Evolutionary conservation across 2,329 filamentous ascomycete species (phyloP), one percentile per base, ranked within the genome.

Genomic region (Pseudopyrenochaeta lycopersici): DNA sequence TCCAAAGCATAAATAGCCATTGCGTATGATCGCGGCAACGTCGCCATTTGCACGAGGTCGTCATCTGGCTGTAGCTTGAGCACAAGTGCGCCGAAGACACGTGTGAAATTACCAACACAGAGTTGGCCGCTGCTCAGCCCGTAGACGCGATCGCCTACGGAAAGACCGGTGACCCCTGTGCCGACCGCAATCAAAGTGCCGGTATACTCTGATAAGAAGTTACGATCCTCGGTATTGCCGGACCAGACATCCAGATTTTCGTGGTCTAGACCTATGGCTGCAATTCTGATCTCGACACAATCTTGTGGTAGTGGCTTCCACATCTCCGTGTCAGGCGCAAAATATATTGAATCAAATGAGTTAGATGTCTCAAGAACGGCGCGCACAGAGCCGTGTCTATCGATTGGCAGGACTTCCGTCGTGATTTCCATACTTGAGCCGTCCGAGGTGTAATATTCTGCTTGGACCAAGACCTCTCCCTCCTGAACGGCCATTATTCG

Each of bases 111-210:
- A 6, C 55, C 64, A n/a, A n/a, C n/a, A n/a, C n/a, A n/a, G 46
- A 76, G 76, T 5, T 60, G 35, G 10, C 60, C 59, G 29, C 58
- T 56, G 12, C 58, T 55, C 23, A 64, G 50, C 36, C 48, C 63
- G 48, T 50, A 65, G 2, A 68, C 64, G 2, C 56, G 39, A 40
- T 67, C 60, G 27, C 64, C 66, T 18, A 56, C 18, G 1, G 38
- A 11, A 10, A 66, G 4, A 35, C 45, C 1, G 2, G 3, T 52
- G 12, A 67, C 64, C 10, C 10, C n/a, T 5, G 42, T 2, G 1
- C 68, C 67, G 2, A 50, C 10, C 12, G 42, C 41, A 0, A 49
- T 52, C 0, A 71, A 60, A 17, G 59, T 48, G n/a, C 69, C 68
- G 20, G 30, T 35, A 41, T 33, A 64, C n/a, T 65, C 67, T 18